A percentile compares a stretch with the other conserved stretches of the same genome.
phyloP scores from a whole-genome alignment of 306 rosid genomes.

The Canavalia gladiata region DNA sequence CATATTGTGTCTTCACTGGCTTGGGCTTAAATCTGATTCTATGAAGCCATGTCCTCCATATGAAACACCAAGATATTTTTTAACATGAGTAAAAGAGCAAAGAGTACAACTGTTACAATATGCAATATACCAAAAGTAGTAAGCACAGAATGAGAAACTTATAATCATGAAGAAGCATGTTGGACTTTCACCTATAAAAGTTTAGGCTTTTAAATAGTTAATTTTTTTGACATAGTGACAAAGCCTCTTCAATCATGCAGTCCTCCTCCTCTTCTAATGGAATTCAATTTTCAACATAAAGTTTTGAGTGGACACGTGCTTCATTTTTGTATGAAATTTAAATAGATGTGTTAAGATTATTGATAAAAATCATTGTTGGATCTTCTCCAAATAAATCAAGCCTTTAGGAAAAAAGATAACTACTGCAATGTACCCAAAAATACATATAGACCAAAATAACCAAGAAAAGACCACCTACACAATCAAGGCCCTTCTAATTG shows the following conservation, averaged over 20 bases:
- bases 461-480: not conserved
- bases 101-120: constrained; percentile 3
- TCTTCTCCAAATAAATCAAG: not conserved
- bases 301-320: not conserved
- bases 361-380: not conserved
- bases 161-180: constrained; percentile 13
- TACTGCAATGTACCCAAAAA: constrained; percentile 5
- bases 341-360: not conserved
- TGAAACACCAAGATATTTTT: constrained; percentile 24
- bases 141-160: constrained; percentile 26
- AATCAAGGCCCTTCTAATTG: not conserved
- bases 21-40: constrained; percentile 24
- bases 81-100: constrained; percentile 7
- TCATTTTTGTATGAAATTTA: not conserved
- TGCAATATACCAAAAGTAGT: constrained; percentile 11
- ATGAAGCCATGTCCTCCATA: constrained; percentile 38
- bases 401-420: constrained; percentile 16
- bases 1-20: constrained; percentile 19
- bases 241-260: not conserved
- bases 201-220: constrained; percentile 12
- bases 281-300: constrained; percentile 19
- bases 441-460: not conserved
- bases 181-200: constrained; percentile 30
- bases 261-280: not conserved
- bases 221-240: constrained; percentile 15